Percentiles rank a stretch among this genome's conserved stretches.
phyloP scores from a whole-genome alignment of 306 rosid genomes.

The Ammopiptanthus mongolicus region DNA sequence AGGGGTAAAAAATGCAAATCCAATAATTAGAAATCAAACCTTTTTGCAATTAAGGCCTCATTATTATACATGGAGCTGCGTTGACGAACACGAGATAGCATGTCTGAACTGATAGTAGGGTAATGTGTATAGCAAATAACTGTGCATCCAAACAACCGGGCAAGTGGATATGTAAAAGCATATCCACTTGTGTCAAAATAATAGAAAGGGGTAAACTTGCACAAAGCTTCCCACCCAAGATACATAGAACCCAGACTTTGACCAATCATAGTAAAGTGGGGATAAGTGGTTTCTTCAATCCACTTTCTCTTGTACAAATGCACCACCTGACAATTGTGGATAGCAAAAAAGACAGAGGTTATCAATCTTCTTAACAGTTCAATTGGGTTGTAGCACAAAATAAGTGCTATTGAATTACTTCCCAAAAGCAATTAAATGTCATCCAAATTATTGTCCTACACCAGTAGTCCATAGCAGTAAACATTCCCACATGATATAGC shows the following conservation, averaged over 20 bases:
- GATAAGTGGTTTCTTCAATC: slow-evolving; percentile 85
- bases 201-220: slow-evolving; percentile 67
- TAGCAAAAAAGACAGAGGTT: neutral
- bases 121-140: slow-evolving; percentile 89
- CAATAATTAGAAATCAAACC: slow-evolving; percentile 38
- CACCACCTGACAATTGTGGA: slow-evolving; percentile 56
- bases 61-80: slow-evolving; percentile 74
- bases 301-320: slow-evolving; percentile 79
- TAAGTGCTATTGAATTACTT: neutral
- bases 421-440: neutral
- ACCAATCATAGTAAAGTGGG: slow-evolving; percentile 87
- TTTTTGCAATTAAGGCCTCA: slow-evolving; percentile 52
- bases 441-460: neutral
- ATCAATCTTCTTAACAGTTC: neutral
- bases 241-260: slow-evolving; percentile 86
- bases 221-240: slow-evolving; percentile 86
- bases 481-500: neutral
- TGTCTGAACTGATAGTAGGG: slow-evolving; percentile 92
- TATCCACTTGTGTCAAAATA: slow-evolving; percentile 87
- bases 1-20: neutral
- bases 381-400: neutral
- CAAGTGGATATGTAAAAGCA: slow-evolving; percentile 92
- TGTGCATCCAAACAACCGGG: slow-evolving; percentile 79
- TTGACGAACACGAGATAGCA: slow-evolving; percentile 89
- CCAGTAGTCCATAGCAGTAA: neutral